phyloP scores from a whole-genome alignment of 129 eudicot genomes.

The Oenanthe sinensis region DNA sequence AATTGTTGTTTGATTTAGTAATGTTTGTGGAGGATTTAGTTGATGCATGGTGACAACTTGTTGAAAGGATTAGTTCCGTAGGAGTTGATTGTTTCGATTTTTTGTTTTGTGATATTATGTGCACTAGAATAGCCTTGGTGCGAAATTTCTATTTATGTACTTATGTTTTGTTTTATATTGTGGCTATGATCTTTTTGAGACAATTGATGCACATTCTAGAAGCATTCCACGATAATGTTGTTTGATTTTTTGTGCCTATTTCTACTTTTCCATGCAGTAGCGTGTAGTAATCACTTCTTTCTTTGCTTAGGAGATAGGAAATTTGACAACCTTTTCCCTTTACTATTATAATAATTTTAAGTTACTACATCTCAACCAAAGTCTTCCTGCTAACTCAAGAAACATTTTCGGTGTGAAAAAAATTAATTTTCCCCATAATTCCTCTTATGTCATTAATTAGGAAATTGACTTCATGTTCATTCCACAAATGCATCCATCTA shows the following conservation, averaged over 20 bases:
- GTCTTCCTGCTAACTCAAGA: background rate
- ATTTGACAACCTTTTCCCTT: background rate
- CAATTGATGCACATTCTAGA: background rate
- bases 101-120: background rate
- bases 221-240: background rate
- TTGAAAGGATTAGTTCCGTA: background rate
- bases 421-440: background rate
- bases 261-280: background rate
- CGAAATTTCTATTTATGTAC: background rate
- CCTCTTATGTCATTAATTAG: background rate
- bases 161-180: background rate
- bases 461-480: background rate
- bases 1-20: background rate
- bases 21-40: background rate
- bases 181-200: background rate
- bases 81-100: background rate
- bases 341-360: background rate
- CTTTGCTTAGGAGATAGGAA: background rate
- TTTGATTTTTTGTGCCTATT: background rate
- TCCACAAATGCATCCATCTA: background rate
- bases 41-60: background rate
- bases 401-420: background rate
- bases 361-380: background rate
- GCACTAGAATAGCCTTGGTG: background rate
- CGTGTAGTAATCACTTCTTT: background rate